Percentiles rank a stretch among this genome's conserved stretches.
Conservation (phyloP, 192 early-diverging fungal genomes). For the Linnemannia zychae region DNA sequence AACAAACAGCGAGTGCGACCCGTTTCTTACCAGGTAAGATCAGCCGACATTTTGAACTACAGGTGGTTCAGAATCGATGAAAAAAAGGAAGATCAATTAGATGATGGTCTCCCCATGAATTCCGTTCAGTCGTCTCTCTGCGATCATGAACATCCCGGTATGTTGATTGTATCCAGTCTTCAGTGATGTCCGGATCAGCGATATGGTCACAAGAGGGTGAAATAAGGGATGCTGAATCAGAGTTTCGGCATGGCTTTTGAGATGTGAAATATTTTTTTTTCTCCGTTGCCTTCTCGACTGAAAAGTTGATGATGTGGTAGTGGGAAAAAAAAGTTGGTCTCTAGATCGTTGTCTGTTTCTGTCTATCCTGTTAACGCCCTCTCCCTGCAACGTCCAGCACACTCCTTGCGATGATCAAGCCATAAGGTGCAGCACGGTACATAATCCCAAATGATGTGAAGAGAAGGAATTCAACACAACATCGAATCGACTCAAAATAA, state of each 20-base stretch:
- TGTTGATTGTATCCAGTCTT: neutral
- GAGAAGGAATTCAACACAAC: conserved; percentile 41
- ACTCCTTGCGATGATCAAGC: neutral
- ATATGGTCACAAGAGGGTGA: neutral
- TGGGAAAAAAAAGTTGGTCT: neutral
- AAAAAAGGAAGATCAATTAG: conserved; percentile 14
- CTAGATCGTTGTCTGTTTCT: neutral
- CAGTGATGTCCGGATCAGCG: neutral
- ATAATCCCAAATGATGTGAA: conserved; percentile 52
- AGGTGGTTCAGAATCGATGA: conserved; percentile 1
- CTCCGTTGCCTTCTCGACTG: neutral
- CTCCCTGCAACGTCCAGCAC: neutral
- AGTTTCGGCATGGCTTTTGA: conserved; percentile 29
- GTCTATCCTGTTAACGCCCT: neutral
- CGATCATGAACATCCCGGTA: neutral
- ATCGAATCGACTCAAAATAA: conserved; percentile 14
- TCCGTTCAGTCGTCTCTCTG: neutral
- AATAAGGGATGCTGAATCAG: conserved; percentile 32
- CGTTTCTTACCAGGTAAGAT: conserved; percentile 58
- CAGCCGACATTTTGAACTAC: conserved; percentile 61
- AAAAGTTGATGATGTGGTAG: neutral
- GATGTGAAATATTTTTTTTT: neutral
- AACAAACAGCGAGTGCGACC: neutral
- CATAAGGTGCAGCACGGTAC: conserved; percentile 27
- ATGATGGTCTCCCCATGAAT: conserved; percentile 31